A percentile compares a stretch with the other conserved stretches of the same genome.
Evolutionary conservation across 768 basidiomycete species (phyloP).

Genomic region (Amanita thiersii): DNA sequence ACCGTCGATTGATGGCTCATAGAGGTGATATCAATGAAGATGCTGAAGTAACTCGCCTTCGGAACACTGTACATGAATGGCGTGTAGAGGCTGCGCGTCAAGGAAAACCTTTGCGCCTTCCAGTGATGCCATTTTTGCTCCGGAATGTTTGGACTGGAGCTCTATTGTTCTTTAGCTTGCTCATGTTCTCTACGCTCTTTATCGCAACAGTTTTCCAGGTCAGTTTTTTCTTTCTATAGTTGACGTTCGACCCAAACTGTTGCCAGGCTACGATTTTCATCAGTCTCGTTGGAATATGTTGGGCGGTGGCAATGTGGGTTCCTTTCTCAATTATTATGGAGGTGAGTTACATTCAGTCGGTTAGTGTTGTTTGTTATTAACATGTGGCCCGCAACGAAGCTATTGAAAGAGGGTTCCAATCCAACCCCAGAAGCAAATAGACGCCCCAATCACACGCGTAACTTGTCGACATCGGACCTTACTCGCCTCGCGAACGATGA

Average conservation of each 20-base stretch:
- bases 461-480: slow-evolving; percentile 40
- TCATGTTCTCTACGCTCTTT: slow-evolving; percentile 84
- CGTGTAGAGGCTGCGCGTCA: slow-evolving; percentile 72
- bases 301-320: slow-evolving; percentile 98
- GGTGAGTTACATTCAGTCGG: slow-evolving; percentile 30
- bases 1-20: slow-evolving; percentile 68
- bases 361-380: not conserved
- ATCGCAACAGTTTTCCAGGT: slow-evolving; percentile 72
- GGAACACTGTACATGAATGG: slow-evolving; percentile 71
- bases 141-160: slow-evolving; percentile 93
- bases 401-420: slow-evolving; percentile 52
- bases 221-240: slow-evolving; percentile 10
- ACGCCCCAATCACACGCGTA: slow-evolving; percentile 44
- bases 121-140: slow-evolving; percentile 84
- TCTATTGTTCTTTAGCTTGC: slow-evolving; percentile 65
- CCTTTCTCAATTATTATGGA: slow-evolving; percentile 98
- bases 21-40: slow-evolving; percentile 70
- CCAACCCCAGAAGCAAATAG: slow-evolving; percentile 12
- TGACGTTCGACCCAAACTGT: not conserved
- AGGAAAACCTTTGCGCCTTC: slow-evolving; percentile 69
- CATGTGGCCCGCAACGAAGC: slow-evolving; percentile 27
- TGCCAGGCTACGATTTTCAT: slow-evolving; percentile 73
- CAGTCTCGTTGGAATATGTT: slow-evolving; percentile 83
- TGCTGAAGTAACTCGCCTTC: slow-evolving; percentile 62
- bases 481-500: slow-evolving; percentile 30